Evolutionary conservation across 2,329 filamentous ascomycete genomes (phyloP).

Genomic region (Metarhizium guizhouense): DNA sequence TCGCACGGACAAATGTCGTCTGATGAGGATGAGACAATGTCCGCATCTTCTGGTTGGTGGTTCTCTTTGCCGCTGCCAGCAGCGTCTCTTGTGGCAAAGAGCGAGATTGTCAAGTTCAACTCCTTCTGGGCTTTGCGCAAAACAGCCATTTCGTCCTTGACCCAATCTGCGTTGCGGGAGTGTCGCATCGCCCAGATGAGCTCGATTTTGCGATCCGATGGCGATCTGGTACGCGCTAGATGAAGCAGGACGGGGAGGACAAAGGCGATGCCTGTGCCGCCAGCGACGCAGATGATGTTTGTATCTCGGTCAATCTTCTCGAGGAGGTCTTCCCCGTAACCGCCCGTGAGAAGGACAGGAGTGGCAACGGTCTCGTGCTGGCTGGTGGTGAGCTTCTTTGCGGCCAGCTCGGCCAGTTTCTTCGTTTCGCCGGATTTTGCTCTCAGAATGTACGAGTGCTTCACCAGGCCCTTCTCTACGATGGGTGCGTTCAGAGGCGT

Average conservation of each 20-base stretch:
- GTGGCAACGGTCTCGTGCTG: conserved; percentile 21
- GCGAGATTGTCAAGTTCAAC: conserved; percentile 39
- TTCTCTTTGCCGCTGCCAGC: conserved; percentile 12
- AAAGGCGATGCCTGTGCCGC: conserved; percentile 31
- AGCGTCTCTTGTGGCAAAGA: conserved; percentile 50
- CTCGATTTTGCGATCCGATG: conserved; percentile 38
- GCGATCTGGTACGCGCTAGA: conserved; percentile 32
- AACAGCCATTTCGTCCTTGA: conserved; percentile 44
- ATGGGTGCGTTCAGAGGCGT: conserved; percentile 50
- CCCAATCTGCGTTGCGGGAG: conserved; percentile 46
- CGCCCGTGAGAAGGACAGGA: conserved; percentile 51
- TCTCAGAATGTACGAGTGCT: conserved; percentile 48
- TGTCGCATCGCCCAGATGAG: conserved; percentile 58
- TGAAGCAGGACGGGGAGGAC: conserved; percentile 27
- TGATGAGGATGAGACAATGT: conserved; percentile 17
- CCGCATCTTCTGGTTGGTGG: conserved; percentile 7
- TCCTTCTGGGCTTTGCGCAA: conserved; percentile 29
- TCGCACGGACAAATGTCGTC: conserved; percentile 17
- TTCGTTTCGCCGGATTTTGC: conserved; percentile 52
- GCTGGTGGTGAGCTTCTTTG: conserved; percentile 23
- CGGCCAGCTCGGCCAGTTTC: conserved; percentile 38
- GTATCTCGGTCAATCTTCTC: conserved; percentile 30
- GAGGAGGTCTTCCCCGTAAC: conserved; percentile 48
- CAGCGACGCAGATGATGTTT: conserved; percentile 30
- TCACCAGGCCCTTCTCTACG: conserved; percentile 28